Percentiles rank a stretch among this genome's conserved stretches.
Evolutionary conservation across 176 grass and related monocot genomes (phyloP).

Genomic region (Metroxylon sagu): DNA sequence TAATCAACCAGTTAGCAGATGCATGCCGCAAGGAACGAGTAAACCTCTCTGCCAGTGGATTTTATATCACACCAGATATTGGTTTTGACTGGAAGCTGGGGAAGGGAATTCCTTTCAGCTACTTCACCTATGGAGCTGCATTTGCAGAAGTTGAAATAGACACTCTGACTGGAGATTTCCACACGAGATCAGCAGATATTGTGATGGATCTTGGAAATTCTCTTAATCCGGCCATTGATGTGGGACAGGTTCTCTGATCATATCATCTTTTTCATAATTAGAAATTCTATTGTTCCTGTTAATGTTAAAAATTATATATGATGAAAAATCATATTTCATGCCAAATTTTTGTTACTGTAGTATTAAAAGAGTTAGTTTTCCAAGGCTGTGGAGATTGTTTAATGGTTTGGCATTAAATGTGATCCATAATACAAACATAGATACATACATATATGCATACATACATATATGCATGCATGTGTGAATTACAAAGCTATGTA

Average conservation of each 20-base stretch:
- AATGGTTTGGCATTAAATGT: too few species aligned
- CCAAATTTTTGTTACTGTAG: too few species aligned
- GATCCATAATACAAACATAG: too few species aligned
- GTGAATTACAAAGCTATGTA: too few species aligned
- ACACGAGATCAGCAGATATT: conserved; percentile 72
- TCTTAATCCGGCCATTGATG: conserved; percentile 94
- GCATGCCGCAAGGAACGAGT: conserved; percentile 76
- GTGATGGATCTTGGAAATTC: conserved; percentile 89
- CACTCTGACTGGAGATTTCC: conserved; percentile 90
- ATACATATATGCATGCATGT: too few species aligned
- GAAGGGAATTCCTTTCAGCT: conserved; percentile 76
- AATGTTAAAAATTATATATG: too few species aligned
- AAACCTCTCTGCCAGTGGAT: conserved; percentile 92
- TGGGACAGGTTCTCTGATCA: conserved; percentile 60
- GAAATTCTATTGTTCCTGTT: background rate
- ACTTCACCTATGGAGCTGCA: conserved; percentile 90
- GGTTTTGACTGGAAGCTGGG: conserved; percentile 58
- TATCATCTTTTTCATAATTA: background rate
- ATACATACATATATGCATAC: too few species aligned
- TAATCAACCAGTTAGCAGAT: conserved; percentile 42
- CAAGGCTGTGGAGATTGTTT: too few species aligned
- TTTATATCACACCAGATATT: conserved; percentile 80
- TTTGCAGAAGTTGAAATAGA: conserved; percentile 99
- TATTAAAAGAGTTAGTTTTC: too few species aligned
- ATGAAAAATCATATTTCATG: too few species aligned